Percentiles rank a stretch among this genome's conserved stretches.
These are phyloP conservation scores for Polytolypa hystricis DNA, from an alignment of 2,329 filamentous ascomycete genomes.

Conservation along the genomic window DNA sequence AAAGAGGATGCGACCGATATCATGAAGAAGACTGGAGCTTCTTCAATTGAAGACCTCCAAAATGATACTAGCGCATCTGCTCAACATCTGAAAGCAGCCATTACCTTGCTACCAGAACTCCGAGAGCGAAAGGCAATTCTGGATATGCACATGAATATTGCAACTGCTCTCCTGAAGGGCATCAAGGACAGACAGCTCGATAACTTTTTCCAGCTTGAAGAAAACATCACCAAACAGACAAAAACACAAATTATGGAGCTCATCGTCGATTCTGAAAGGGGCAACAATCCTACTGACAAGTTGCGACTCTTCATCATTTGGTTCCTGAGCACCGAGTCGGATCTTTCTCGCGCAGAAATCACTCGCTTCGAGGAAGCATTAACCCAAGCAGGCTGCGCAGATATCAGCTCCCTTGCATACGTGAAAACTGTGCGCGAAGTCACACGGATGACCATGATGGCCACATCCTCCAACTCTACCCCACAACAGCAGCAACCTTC, in stretches of 20 bases:
- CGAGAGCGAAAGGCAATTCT: conserved; percentile 84
- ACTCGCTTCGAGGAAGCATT: conserved; percentile 78
- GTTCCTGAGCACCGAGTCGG: conserved; percentile 88
- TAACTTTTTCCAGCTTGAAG: conserved; percentile 91
- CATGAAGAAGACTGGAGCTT: conserved; percentile 88
- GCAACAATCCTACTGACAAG: conserved; percentile 76
- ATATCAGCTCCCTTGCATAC: conserved; percentile 70
- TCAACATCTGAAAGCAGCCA: conserved; percentile 89
- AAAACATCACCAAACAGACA: conserved; percentile 81
- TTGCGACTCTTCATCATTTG: conserved; percentile 92
- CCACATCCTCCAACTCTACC: conserved; percentile 61
- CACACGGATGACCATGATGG: conserved; percentile 96
- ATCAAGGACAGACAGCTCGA: conserved; percentile 94
- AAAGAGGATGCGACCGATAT: conserved; percentile 92
- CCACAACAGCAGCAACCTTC: conserved; percentile 49
- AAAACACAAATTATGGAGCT: conserved; percentile 82
- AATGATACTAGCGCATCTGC: conserved; percentile 82
- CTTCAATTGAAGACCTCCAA: conserved; percentile 82
- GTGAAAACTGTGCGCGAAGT: conserved; percentile 85
- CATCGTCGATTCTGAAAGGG: conserved; percentile 70
- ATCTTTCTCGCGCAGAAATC: conserved; percentile 72
- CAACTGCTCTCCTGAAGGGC: conserved; percentile 65
- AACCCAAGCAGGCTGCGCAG: conserved; percentile 56
- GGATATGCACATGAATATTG: conserved; percentile 99
- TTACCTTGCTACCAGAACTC: conserved; percentile 82